Percentiles rank a stretch among this genome's conserved stretches.
Evolutionary conservation across 176 grass and related monocot genomes (phyloP).

Genomic region (Microstegium vimineum): DNA sequence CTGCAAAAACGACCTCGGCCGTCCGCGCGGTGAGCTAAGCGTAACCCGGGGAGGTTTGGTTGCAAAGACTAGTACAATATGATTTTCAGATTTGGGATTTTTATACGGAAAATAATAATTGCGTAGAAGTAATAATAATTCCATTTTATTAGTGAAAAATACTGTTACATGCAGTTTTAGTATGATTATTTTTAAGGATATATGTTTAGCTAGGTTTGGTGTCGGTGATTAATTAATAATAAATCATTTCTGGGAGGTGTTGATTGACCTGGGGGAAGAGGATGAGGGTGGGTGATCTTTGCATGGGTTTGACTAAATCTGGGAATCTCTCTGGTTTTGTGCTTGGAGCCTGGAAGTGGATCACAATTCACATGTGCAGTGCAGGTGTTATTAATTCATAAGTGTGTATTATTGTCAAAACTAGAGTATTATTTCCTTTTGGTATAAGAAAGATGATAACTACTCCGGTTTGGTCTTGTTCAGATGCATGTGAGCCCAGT

Average conservation of each 20-base stretch:
- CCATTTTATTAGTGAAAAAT: background rate
- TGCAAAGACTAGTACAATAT: background rate
- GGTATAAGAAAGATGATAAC: background rate
- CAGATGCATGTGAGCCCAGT: too few species aligned
- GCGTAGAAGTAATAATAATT: background rate
- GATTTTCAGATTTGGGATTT: too few species aligned
- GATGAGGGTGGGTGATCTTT: slow-evolving; percentile 26
- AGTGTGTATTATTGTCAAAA: background rate
- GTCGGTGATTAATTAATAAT: background rate
- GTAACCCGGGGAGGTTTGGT: slow-evolving; percentile 6
- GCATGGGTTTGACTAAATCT: slow-evolving; percentile 46
- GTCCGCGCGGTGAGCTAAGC: background rate
- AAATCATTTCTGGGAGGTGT: background rate
- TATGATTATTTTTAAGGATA: background rate
- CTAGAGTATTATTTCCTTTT: background rate
- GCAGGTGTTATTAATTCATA: background rate
- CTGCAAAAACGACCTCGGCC: background rate
- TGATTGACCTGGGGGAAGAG: background rate
- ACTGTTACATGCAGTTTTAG: background rate
- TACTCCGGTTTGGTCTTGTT: too few species aligned
- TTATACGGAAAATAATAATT: too few species aligned
- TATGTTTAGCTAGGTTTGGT: background rate
- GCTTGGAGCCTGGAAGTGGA: background rate
- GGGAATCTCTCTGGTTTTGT: slow-evolving; percentile 29
- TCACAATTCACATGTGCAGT: background rate